A percentile compares a stretch with the other conserved stretches of the same genome.
Evolutionary conservation across 2,329 filamentous ascomycete species (phyloP).

Genomic region (Fusarium continuum): DNA sequence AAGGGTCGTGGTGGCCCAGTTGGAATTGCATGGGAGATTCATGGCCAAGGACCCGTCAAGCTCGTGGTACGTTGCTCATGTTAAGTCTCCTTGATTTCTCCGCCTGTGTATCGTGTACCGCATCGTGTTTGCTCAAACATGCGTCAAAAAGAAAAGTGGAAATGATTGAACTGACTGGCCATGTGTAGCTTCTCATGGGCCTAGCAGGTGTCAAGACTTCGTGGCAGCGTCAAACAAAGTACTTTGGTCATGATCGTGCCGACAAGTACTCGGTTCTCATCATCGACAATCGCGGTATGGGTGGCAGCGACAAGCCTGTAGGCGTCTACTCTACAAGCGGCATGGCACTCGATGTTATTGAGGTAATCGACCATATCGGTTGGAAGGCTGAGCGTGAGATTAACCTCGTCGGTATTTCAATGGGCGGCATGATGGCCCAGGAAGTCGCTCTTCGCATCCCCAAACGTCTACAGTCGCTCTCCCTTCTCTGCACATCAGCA

Average conservation of each 20-base stretch:
- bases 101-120: constrained; percentile 3
- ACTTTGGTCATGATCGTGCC: constrained; percentile 78
- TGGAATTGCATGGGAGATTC: constrained; percentile 80
- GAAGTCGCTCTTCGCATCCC: constrained; percentile 72
- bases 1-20: constrained; percentile 77
- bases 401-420: constrained; percentile 80
- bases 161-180: not conserved
- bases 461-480: constrained; percentile 62
- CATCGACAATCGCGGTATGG: constrained; percentile 87
- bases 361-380: constrained; percentile 73
- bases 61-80: constrained; percentile 69
- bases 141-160: not conserved
- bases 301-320: constrained; percentile 79
- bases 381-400: constrained; percentile 66
- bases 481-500: constrained; percentile 70
- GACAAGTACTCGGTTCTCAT: constrained; percentile 77
- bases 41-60: constrained; percentile 77
- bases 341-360: constrained; percentile 82
- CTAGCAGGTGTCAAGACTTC: constrained; percentile 72
- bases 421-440: constrained; percentile 93
- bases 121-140: not conserved
- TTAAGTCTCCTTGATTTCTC: constrained; percentile 13
- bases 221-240: constrained; percentile 85
- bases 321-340: constrained; percentile 82
- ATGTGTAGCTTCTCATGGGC: constrained; percentile 78